A percentile compares a stretch with the other conserved stretches of the same genome.
phyloP scores from a whole-genome alignment of 108 stramenopile species.

The Skeletonema grethae region DNA sequence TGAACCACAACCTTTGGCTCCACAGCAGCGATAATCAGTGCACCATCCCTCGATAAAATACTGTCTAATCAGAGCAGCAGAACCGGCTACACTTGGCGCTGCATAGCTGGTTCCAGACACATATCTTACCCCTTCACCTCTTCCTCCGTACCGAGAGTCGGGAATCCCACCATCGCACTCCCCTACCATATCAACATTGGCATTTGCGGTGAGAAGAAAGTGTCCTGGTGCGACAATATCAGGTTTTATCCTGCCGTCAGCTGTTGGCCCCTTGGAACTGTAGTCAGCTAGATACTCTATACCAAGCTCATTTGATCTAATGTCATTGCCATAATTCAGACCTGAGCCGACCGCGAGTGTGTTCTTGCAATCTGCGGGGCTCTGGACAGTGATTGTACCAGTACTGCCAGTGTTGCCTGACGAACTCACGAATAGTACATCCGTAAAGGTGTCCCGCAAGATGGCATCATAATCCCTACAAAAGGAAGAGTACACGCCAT shows the following conservation, averaged over 20 bases:
- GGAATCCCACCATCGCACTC: slow-evolving; percentile 45
- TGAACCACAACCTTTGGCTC: slow-evolving; percentile 52
- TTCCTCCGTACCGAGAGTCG: not conserved
- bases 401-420: slow-evolving; percentile 74
- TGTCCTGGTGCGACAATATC: slow-evolving; percentile 82
- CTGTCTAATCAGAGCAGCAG: slow-evolving; percentile 77
- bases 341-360: slow-evolving; percentile 65
- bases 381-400: slow-evolving; percentile 50
- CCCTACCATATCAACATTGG: slow-evolving; percentile 31
- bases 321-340: slow-evolving; percentile 40
- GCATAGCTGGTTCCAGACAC: slow-evolving; percentile 70
- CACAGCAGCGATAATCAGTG: slow-evolving; percentile 41
- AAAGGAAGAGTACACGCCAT: slow-evolving; percentile 33
- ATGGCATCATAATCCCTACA: slow-evolving; percentile 40
- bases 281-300: slow-evolving; percentile 68
- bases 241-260: slow-evolving; percentile 80
- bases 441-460: slow-evolving; percentile 44
- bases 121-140: slow-evolving; percentile 26
- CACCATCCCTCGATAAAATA: slow-evolving; percentile 73
- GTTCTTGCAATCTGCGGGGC: slow-evolving; percentile 74
- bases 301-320: slow-evolving; percentile 33
- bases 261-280: slow-evolving; percentile 66
- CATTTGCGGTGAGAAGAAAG: slow-evolving; percentile 57
- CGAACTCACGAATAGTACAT: slow-evolving; percentile 67
- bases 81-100: slow-evolving; percentile 77